phyloP scores from a whole-genome alignment of 192 early-diverging fungal genomes.

The Phycomyces blakesleeanus region DNA sequence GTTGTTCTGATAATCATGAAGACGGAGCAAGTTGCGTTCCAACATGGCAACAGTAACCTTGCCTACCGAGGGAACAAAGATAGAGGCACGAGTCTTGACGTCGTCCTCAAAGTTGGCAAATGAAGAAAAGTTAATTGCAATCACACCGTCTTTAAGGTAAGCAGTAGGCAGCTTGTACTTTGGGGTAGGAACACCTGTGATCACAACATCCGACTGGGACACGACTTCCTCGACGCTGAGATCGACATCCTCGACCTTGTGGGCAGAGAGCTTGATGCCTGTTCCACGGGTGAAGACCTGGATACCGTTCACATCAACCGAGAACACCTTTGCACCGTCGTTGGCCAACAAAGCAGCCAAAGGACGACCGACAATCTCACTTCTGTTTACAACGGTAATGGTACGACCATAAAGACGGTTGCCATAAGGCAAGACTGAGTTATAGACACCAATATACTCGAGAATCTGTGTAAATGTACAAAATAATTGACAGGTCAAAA shows the following conservation, averaged over 20 bases:
- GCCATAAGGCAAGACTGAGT: constrained; percentile 83
- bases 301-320: constrained; percentile 88
- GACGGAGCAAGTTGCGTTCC: constrained; percentile 88
- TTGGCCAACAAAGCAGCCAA: constrained; percentile 95
- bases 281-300: constrained; percentile 72
- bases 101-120: constrained; percentile 93
- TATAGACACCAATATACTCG: constrained; percentile 94
- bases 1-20: constrained; percentile 70
- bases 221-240: constrained; percentile 77
- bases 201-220: constrained; percentile 90
- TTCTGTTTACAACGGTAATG: constrained; percentile 93
- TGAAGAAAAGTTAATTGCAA: constrained; percentile 98
- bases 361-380: constrained; percentile 96
- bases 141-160: constrained; percentile 93
- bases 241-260: constrained; percentile 70
- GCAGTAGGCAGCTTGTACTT: constrained; percentile 83
- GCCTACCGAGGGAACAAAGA: constrained; percentile 94
- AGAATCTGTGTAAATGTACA: no score
- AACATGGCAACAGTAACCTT: constrained; percentile 99
- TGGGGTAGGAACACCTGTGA: constrained; percentile 91
- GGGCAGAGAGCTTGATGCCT: constrained; percentile 57
- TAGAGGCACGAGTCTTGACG: constrained; percentile 87
- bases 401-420: constrained; percentile 91
- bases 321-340: constrained; percentile 96
- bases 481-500: no score